Evolutionary conservation across 345 rosid species (phyloP).

Genomic region (Salix exigua): DNA sequence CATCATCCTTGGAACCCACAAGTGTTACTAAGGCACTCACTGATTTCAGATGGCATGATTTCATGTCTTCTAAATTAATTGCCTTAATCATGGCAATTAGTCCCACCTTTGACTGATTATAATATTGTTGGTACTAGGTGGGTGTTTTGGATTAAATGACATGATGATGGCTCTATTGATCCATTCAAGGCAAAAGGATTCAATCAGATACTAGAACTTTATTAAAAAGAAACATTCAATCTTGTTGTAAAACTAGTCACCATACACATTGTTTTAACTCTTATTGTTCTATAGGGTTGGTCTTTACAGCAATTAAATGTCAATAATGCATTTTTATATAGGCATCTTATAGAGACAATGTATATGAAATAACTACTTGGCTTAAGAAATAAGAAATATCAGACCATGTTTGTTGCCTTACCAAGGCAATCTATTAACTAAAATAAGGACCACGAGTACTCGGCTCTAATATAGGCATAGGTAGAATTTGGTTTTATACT

Average conservation of each 20-base stretch:
- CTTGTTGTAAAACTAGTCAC: background rate
- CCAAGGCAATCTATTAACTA: too few relatives aligned
- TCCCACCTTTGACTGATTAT: background rate
- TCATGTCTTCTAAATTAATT: too few relatives aligned
- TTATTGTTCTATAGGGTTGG: background rate
- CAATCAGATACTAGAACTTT: background rate
- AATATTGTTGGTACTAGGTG: background rate
- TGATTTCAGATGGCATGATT: too few relatives aligned
- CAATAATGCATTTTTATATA: background rate
- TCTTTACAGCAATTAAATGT: accelerated
- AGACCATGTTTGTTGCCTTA: background rate
- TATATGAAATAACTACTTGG: accelerated
- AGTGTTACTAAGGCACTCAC: background rate
- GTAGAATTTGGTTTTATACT: too few relatives aligned
- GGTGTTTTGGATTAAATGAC: background rate
- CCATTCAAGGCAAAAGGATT: background rate
- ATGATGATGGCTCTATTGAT: accelerated
- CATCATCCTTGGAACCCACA: accelerated
- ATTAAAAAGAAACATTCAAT: background rate
- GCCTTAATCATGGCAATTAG: background rate
- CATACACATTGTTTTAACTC: accelerated
- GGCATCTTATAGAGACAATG: background rate
- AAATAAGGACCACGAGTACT: background rate
- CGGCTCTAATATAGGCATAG: accelerated
- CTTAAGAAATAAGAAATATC: background rate